phyloP scores from a whole-genome alignment of 1,284 basidiomycete species.

The Rhodotorula sp. region DNA sequence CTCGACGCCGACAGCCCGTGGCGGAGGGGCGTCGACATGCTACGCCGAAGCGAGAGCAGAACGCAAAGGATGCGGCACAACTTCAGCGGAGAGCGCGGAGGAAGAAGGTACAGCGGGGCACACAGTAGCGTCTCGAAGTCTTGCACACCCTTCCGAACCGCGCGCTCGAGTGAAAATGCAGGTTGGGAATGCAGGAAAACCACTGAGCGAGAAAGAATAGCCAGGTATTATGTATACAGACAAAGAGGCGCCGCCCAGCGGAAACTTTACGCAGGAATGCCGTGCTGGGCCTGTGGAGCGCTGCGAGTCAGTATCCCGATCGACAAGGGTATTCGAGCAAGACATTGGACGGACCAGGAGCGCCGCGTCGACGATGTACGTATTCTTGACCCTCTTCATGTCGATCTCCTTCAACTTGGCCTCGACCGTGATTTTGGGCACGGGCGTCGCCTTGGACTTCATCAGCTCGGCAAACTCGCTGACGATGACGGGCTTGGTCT shows the following conservation, averaged over 20 bases:
- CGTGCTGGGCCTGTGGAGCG: background rate
- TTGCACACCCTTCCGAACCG: too few species aligned
- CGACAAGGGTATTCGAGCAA: background rate
- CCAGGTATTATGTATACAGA: background rate
- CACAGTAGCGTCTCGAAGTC: too few species aligned
- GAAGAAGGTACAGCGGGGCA: background rate
- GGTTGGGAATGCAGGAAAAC: too few species aligned
- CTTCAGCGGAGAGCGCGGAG: background rate
- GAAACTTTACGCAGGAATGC: background rate
- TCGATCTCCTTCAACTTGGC: conserved; percentile 18
- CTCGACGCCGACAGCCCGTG: background rate
- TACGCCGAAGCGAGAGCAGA: conserved; percentile 1
- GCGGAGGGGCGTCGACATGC: too few species aligned
- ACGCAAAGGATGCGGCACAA: background rate
- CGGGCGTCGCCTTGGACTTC: background rate
- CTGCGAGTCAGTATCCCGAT: background rate
- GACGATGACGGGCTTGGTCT: conserved; percentile 17
- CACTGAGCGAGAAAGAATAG: too few species aligned
- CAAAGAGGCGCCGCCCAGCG: background rate
- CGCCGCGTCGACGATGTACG: background rate
- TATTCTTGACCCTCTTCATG: conserved; percentile 33
- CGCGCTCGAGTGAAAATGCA: too few species aligned
- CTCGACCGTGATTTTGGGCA: conserved; percentile 28
- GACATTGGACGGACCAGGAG: background rate
- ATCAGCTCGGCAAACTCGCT: conserved; percentile 20